Percentiles rank a stretch among this genome's conserved stretches.
Conservation (phyloP, 371 early-diverging fungal species). For the Mucor irregularis region DNA sequence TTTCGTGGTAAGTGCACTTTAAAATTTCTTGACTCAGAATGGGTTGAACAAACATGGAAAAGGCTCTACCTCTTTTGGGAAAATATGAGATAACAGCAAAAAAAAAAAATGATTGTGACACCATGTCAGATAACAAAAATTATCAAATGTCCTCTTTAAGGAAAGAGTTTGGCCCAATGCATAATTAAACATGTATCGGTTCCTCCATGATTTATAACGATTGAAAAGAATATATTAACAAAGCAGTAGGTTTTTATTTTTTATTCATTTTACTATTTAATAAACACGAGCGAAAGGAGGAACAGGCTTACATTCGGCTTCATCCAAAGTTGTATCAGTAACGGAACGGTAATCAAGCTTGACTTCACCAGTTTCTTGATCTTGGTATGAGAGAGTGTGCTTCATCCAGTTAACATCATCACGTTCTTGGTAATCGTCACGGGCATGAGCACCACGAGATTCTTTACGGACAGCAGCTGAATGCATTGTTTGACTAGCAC, state of each 20-base stretch:
- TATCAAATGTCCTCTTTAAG: no score
- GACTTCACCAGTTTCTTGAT: constrained; percentile 78
- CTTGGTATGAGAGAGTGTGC: constrained; percentile 95
- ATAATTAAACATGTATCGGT: no score
- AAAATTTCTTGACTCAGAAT: no score
- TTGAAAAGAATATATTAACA: no score
- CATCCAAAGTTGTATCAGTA: constrained; percentile 83
- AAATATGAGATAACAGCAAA: no score
- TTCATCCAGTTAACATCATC: constrained; percentile 97
- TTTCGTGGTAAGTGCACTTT: no score
- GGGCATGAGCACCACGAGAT: constrained; percentile 97
- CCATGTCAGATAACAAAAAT: no score
- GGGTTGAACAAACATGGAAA: no score
- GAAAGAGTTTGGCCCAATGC: no score
- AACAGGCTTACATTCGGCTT: constrained; percentile 89
- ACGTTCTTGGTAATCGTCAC: constrained; percentile 90
- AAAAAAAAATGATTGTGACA: no score
- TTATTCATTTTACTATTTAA: constrained; percentile 50
- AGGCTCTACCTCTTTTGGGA: no score
- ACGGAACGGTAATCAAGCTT: constrained; percentile 86
- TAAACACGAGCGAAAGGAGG: constrained; percentile 95
- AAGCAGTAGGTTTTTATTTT: constrained; percentile 1
- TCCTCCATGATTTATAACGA: no score
- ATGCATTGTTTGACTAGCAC: constrained; percentile 96
- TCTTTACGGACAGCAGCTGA: constrained; percentile 96